Base-by-base conservation (phyloP, 805 yeast species). In the Cyberlindnera japonica region DNA sequence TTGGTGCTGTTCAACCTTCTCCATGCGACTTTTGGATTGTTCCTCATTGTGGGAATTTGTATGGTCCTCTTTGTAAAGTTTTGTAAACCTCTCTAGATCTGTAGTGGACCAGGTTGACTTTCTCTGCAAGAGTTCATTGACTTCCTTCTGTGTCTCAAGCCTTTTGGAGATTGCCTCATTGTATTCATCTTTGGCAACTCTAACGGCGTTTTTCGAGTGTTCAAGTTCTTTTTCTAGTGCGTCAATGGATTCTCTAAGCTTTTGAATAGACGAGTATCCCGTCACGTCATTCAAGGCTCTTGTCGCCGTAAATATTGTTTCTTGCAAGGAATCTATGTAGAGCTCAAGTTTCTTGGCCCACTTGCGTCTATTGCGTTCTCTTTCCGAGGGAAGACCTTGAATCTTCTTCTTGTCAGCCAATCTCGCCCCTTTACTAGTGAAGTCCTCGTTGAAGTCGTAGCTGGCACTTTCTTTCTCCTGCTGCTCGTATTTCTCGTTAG, bases 1-100 rank as follows among this genome's bases (percentile, higher is more conserved):
- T 30, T 82, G 84, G 34, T 62, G 58, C 3, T 55, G 58, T 50
- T 90, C 97, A 1, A 78, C 68, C 19, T 65, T 61, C 17, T 69
- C 71, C 29, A 90, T 66, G 10, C 57, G 51, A 9, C 48, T 50
- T 32, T 77, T 74, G 2, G 86, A 65, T 4, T 67, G 63, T 12
- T 64, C 59, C 46, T 86, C 96, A 3, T 59, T 57, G 41, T 71
- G 71, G 43, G 85, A 86, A 51, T 87, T 77, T 16, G 67, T 70
- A 48, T 91, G 96, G 54, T 91, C 96, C 47, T 79, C 78, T 47
- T 83, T 74, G 61, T 89, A 93, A 19, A 91, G 59, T 37, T 73
- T 72, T 0, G 99, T 91, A 58, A 93, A 93, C 38, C 82, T 63
- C 51, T 90, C 96, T 35, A 93, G 68, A 61, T 93, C 99, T 4